These are phyloP conservation scores for Globisporangium ultimum DNA, from an alignment of 352 stramenopile genomes.

Conservation along the genomic window DNA sequence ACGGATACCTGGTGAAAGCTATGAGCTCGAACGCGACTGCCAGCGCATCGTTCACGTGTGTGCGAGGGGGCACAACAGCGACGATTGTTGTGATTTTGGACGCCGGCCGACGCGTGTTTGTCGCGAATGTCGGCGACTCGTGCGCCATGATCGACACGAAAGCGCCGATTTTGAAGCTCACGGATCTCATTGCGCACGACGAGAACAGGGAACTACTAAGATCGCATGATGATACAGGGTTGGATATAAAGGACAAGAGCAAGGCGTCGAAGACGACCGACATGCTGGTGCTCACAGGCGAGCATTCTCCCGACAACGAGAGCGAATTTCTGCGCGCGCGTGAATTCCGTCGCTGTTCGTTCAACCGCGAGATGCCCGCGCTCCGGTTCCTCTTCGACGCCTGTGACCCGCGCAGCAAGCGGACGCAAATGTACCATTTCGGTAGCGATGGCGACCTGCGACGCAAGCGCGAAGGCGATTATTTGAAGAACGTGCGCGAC, in stretches of 20 bases:
- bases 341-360: conserved; percentile 23
- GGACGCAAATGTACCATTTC: conserved; percentile 38
- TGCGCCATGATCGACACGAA: conserved; percentile 34
- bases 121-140: conserved; percentile 85
- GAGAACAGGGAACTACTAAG: not conserved
- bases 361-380: conserved; percentile 34
- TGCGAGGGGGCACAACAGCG: conserved; percentile 88
- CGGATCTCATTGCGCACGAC: conserved; percentile 21
- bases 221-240: not conserved
- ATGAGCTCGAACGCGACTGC: conserved; percentile 10
- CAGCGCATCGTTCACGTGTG: conserved; percentile 45
- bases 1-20: conserved; percentile 56
- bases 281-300: conserved; percentile 67
- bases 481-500: conserved; percentile 91
- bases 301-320: conserved; percentile 78
- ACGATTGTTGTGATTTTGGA: conserved; percentile 79
- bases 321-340: conserved; percentile 72
- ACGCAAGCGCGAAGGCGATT: conserved; percentile 47
- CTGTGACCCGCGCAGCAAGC: conserved; percentile 25
- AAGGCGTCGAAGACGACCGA: conserved; percentile 9
- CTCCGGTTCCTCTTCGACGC: conserved; percentile 88
- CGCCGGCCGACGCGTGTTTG: conserved; percentile 62
- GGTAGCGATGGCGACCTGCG: conserved; percentile 29
- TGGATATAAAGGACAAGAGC: not conserved
- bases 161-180: conserved; percentile 17